These are phyloP conservation scores for Asterophora lycoperdoides DNA, from an alignment of 768 basidiomycete genomes.

Conservation along the genomic window DNA sequence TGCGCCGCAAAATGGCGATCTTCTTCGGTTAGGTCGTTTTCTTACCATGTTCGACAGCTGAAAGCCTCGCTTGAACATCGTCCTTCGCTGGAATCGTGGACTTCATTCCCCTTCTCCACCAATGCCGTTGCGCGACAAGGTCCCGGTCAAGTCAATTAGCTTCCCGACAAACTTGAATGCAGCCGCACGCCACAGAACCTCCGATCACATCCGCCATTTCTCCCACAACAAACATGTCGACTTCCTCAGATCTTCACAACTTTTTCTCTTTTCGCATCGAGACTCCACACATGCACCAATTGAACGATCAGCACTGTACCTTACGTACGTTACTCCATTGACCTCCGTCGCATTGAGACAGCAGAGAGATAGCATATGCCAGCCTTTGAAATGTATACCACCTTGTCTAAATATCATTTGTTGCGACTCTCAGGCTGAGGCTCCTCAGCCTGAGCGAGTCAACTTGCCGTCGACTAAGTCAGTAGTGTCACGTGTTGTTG, in stretches of 20 bases:
- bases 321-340: too few relatives aligned
- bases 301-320: too few relatives aligned
- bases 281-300: too few relatives aligned
- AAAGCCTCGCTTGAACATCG: conserved; percentile 22
- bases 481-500: conserved; percentile 18
- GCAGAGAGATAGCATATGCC: too few relatives aligned
- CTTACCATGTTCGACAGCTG: conserved; percentile 18
- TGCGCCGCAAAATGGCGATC: background rate
- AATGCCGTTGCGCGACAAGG: background rate
- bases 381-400: background rate
- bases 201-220: background rate
- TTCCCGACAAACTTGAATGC: background rate
- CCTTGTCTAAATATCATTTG: too few relatives aligned
- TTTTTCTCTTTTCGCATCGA: too few relatives aligned
- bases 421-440: too few relatives aligned
- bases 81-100: conserved; percentile 3
- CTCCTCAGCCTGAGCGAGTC: too few relatives aligned
- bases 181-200: background rate
- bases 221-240: background rate
- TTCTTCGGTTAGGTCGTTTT: conserved; percentile 4
- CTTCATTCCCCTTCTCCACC: background rate
- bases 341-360: too few relatives aligned
- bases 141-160: conserved; percentile 1
- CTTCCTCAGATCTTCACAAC: background rate
- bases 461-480: too few relatives aligned